A percentile compares a stretch with the other conserved stretches of the same genome.
phyloP scores from a whole-genome alignment of 768 basidiomycete species.

The Suillus sp. region DNA sequence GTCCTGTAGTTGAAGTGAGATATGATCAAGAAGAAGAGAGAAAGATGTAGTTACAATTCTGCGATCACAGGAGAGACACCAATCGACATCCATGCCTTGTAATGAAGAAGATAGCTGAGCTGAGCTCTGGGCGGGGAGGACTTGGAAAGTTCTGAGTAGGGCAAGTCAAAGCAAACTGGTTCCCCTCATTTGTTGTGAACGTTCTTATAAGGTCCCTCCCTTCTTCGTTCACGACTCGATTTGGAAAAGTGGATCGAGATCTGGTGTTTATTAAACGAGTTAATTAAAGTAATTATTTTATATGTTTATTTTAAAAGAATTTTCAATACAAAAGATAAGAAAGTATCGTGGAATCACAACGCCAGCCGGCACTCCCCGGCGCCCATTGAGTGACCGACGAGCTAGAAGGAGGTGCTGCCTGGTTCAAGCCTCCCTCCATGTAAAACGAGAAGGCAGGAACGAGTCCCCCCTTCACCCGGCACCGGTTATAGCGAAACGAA shows the following conservation, averaged over 20 bases:
- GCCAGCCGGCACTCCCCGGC: conserved; percentile 10
- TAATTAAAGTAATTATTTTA: conserved; percentile 24
- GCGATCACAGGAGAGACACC: conserved; percentile 68
- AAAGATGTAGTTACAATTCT: conserved; percentile 48
- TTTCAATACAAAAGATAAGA: conserved; percentile 17
- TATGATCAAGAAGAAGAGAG: conserved; percentile 4
- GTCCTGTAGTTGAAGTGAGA: conserved; percentile 22
- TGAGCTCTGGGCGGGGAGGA: conserved; percentile 6
- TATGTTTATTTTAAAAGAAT: conserved; percentile 12
- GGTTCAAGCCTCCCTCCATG: not conserved
- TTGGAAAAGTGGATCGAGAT: conserved; percentile 20
- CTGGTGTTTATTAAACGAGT: conserved; percentile 36
- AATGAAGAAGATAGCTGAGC: not conserved
- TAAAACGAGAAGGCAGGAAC: too few species aligned
- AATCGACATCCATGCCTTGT: conserved; percentile 59
- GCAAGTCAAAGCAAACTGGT: conserved; percentile 18
- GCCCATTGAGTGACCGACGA: conserved; percentile 17
- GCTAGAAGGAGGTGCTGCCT: not conserved
- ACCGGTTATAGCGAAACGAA: conserved; percentile 24
- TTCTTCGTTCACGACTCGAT: conserved; percentile 16
- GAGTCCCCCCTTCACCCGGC: too few species aligned
- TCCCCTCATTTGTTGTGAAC: conserved; percentile 8
- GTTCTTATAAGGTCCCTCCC: conserved; percentile 34
- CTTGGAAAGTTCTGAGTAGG: conserved; percentile 23
- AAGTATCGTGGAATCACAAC: not conserved